Evolutionary conservation across 2,329 filamentous ascomycete species (phyloP).

Genomic region (Blastomyces silverae): DNA sequence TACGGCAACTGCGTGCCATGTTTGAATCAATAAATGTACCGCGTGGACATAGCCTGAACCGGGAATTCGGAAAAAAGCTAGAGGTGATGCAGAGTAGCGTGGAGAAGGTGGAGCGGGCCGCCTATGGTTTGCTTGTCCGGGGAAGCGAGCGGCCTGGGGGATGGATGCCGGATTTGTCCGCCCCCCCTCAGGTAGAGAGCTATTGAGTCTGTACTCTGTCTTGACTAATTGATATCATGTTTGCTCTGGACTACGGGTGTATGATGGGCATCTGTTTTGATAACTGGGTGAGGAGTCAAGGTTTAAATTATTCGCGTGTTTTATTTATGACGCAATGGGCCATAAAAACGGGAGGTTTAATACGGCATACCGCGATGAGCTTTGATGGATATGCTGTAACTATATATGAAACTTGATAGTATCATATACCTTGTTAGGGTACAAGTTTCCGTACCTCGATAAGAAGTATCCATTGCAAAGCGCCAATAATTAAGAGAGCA

Average conservation of each 20-base stretch:
- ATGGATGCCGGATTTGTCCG: constrained; percentile 74
- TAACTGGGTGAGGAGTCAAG: background rate
- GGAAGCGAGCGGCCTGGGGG: constrained; percentile 84
- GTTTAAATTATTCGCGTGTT: background rate
- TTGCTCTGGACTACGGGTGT: background rate
- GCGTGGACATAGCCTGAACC: constrained; percentile 47
- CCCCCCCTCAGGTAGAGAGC: constrained; percentile 36
- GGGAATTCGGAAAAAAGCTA: constrained; percentile 70
- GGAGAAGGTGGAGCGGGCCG: constrained; percentile 83
- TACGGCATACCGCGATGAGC: background rate
- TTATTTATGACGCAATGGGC: background rate
- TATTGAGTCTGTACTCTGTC: constrained; percentile 27
- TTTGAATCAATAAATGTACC: constrained; percentile 65
- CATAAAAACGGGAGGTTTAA: background rate
- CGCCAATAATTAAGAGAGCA: background rate
- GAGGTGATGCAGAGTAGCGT: constrained; percentile 82
- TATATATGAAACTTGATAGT: background rate
- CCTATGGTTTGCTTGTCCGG: constrained; percentile 80
- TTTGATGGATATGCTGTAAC: background rate
- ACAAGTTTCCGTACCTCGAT: background rate
- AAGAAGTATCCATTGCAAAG: background rate
- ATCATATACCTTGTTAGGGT: background rate
- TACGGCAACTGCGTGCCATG: constrained; percentile 67
- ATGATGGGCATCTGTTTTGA: background rate
- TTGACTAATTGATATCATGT: background rate